Base-by-base conservation (phyloP, 768 basidiomycete species). In the Phanerochaete sordida region DNA sequence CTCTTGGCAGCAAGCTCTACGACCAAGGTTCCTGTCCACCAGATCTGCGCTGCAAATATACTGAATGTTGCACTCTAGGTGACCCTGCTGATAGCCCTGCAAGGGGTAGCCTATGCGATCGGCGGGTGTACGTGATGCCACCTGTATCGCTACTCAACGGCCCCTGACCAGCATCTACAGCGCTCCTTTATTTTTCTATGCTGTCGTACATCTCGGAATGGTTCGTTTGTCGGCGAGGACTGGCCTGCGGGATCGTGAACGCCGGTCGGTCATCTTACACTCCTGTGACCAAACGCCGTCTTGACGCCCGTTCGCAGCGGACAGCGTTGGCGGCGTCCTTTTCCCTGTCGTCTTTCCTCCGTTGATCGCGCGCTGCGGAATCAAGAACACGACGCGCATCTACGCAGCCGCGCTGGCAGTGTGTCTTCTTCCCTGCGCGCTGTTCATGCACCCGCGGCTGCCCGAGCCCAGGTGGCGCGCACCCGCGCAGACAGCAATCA, bases 181-280 rank as follows among this genome's bases (percentile, higher is more conserved):
- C 68, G 12, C 60, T 73, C 19, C 46, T 68, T 1, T 70, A 73
- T 60, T 58, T 63, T 26, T 71, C 71, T 26, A 66, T 67, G 56
- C 53, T 73, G 24, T 62, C 64, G 11, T 70, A 68, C 57, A 48
- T 73, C 39, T 64, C 70, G 16, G 71, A 74, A 57, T 73, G 73
- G 71, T 74, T 75, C 59, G 66, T 67, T 24, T 43, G 59, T 11
- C 65, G 67, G 2, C 64, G 72, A 13, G 72, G 71, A 4, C 56
- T 74, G n/a, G 73, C 73, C 4, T 70, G 68, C 37, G 72, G 73
- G 11, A 66, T 71, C 35, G 65, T 72, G 21, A 72, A 68, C 19
- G 39, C 39, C 7, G 39, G 39, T 64, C 27, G 3, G 39, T 16
- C 33, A 6, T 16, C 4, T 11, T 16, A 9, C 39, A 6, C 7